Evolutionary conservation across 371 early-diverging fungal genomes (phyloP).

Genomic region (Apophysomyces ossiformis): DNA sequence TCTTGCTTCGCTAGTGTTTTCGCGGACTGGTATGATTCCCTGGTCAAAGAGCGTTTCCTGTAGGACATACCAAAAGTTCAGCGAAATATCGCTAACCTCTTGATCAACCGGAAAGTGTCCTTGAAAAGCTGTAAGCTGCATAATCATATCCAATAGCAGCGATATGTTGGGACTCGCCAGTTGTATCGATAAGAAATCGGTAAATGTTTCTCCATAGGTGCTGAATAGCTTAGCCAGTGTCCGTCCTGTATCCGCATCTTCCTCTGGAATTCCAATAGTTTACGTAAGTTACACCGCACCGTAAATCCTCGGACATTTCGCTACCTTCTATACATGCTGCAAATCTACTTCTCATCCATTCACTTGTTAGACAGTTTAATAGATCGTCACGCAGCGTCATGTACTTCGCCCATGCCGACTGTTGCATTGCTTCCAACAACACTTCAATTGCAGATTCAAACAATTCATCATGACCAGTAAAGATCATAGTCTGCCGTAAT

Average conservation of each 20-base stretch:
- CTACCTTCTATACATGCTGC: slow-evolving; percentile 49
- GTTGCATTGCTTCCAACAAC: slow-evolving; percentile 60
- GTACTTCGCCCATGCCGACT: slow-evolving; percentile 36
- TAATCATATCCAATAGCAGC: slow-evolving; percentile 63
- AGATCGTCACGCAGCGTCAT: slow-evolving; percentile 55
- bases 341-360: slow-evolving; percentile 53
- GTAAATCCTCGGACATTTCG: not conserved
- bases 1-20: not conserved
- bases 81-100: slow-evolving; percentile 70
- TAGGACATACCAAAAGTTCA: slow-evolving; percentile 75
- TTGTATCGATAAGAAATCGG: slow-evolving; percentile 59
- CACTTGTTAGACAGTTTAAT: slow-evolving; percentile 58
- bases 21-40: slow-evolving; percentile 35
- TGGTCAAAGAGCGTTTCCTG: slow-evolving; percentile 69
- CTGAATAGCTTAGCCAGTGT: slow-evolving; percentile 64
- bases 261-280: slow-evolving; percentile 29
- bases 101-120: slow-evolving; percentile 77
- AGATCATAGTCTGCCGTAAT: slow-evolving; percentile 44
- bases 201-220: slow-evolving; percentile 74
- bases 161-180: slow-evolving; percentile 53
- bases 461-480: slow-evolving; percentile 45
- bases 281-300: not conserved
- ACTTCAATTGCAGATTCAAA: slow-evolving; percentile 61
- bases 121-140: slow-evolving; percentile 70
- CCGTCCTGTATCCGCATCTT: slow-evolving; percentile 61